phyloP scores from a whole-genome alignment of 2,329 filamentous ascomycete genomes.

The Ascochyta lentis region DNA sequence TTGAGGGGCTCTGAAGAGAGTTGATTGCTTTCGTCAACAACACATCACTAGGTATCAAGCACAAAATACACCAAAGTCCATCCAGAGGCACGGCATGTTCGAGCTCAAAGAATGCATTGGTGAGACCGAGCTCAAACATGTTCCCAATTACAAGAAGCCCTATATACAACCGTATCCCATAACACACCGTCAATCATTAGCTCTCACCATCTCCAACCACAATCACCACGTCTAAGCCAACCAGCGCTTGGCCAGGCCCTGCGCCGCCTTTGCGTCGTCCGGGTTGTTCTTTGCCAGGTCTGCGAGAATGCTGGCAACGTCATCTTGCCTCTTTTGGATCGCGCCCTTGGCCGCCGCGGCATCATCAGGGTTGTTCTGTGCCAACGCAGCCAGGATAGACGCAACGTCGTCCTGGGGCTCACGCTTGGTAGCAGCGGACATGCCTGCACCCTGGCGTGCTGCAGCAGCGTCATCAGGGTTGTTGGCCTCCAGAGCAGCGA shows the following conservation, averaged over 20 bases:
- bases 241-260: conserved; percentile 22
- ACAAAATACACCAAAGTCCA: too few species aligned
- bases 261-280: conserved; percentile 25
- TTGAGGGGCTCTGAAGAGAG: too few species aligned
- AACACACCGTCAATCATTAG: not conserved
- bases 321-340: conserved; percentile 26
- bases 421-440: conserved; percentile 3
- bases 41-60: too few species aligned
- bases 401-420: conserved; percentile 20
- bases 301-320: conserved; percentile 27
- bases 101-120: conserved; percentile 11
- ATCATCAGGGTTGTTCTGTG: conserved; percentile 26
- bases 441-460: conserved; percentile 16
- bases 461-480: conserved; percentile 29
- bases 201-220: not conserved
- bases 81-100: not conserved
- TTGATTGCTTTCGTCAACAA: too few species aligned
- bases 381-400: conserved; percentile 21
- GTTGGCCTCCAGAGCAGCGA: conserved; percentile 25
- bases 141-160: conserved; percentile 6
- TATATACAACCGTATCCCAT: conserved; percentile 8
- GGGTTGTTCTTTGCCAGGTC: conserved; percentile 28
- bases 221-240: conserved; percentile 9
- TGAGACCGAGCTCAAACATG: conserved; percentile 13
- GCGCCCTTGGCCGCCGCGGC: conserved; percentile 20